Evolutionary conservation across 2,329 filamentous ascomycete species (phyloP), one percentile per base, ranked within the genome.

Genomic region (Clonostachys rosea): DNA sequence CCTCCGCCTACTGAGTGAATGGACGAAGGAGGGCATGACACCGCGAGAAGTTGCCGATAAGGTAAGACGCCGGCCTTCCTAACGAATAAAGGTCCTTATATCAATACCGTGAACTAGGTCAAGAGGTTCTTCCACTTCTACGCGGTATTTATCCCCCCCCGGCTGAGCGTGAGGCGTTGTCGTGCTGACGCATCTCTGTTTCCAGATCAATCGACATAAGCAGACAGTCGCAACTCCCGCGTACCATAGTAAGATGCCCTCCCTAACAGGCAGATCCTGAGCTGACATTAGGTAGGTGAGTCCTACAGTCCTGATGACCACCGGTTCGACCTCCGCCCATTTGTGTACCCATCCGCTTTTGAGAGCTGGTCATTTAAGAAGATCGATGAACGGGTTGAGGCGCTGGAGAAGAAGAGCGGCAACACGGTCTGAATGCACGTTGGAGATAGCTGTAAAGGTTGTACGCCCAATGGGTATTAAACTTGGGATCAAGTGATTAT

Each of bases 101-200:
- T 9, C 9, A 9, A 30, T 5, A 30, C 24, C 8, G 9, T 9
- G 24, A 30, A 10, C 24, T 3, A 30, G 24, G 24, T 69, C 13
- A 59, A 62, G 46, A 59, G 62, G 8, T 73, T 73, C 56, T 73
- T 64, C 54, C 59, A 60, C 34, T 78, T 74, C 54, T 81, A 84
- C 56, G 24, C 24, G 24, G 24, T 30, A 30, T 30, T 30, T 30
- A 30, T 4, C 5, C 4, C 4, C 9, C 9, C 24, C 24, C 24
- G 24, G 24, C 24, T 30, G 24, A 30, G 24, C 24, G 24, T 30
- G 4, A 30, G 9, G 3, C 24, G 9, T 30, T 30, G 24, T 30
- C 9, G 24, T 30, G 9, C 24, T 30, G 24, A 30, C 10, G 24
- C 24, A 30, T 30, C 24, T 24, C 24, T 30, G 24, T 30, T 6